phyloP scores from a whole-genome alignment of 2,329 filamentous ascomycete species.

The Penicillium sp. region DNA sequence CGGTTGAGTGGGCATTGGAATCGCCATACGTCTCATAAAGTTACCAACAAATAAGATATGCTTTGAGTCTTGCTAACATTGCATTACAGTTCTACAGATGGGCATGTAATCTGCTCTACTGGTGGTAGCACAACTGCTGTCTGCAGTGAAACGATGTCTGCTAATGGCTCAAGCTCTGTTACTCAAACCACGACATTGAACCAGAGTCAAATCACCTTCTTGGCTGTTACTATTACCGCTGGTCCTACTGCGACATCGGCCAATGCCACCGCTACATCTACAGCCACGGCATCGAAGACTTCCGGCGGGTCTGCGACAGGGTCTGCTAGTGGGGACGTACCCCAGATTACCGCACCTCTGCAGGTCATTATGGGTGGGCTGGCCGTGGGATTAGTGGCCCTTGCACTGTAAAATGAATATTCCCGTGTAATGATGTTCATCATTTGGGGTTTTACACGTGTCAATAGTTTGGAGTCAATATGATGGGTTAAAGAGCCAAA shows the following conservation, averaged over 20 bases:
- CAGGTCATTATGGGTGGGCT: neutral
- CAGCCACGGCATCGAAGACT: neutral
- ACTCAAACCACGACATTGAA: neutral
- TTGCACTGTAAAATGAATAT: neutral
- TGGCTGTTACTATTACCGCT: constrained; percentile 24
- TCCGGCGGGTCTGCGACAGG: neutral
- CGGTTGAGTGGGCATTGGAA: constrained; percentile 3
- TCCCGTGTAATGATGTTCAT: no score
- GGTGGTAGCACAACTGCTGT: constrained; percentile 14
- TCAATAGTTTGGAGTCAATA: neutral
- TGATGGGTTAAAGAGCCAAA: neutral
- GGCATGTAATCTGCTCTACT: constrained; percentile 17
- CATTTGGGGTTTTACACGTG: no score
- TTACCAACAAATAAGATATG: neutral
- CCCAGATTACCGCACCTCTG: neutral
- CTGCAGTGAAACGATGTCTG: constrained; percentile 12
- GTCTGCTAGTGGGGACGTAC: neutral
- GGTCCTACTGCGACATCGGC: neutral
- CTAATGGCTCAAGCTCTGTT: neutral
- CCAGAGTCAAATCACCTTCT: constrained; percentile 4
- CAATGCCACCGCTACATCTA: neutral
- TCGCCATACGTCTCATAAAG: neutral
- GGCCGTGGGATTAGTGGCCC: neutral
- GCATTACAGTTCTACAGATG: constrained; percentile 1
- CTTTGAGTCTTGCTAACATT: no score